Evolutionary conservation across 2,329 filamentous ascomycete genomes (phyloP), one percentile per base, ranked within the genome.

Genomic region (Beauveria brongniartii): DNA sequence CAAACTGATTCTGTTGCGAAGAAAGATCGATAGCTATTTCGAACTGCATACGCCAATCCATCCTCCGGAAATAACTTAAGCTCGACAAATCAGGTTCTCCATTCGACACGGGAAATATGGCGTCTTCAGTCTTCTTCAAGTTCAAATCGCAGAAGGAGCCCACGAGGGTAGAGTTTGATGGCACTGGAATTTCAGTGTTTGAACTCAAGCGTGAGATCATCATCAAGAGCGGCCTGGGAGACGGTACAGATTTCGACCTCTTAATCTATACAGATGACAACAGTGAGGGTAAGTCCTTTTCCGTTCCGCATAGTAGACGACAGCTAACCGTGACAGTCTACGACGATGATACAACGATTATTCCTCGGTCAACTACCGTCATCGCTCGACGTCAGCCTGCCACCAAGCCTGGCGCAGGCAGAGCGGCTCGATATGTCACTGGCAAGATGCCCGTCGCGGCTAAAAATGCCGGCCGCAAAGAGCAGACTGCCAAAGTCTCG

Each of bases 171-270:
- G 90, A 92, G 71, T 97, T 99, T 75, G 93, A 99, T 77, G 94
- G 94, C 72, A 97, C 93, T 69, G 91, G 91, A 75, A 96, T 97
- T 72, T 96, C 93, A 64, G 94, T 97, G 65, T 99, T 97, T 77
- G 95, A 99, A 73, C 82, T 99, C 72, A 99, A 99, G 80, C 90
- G 93, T 79, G 94, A 97, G 78, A 99, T 99, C 71, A 99, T 99
- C 79, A 87, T 84, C 74, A 90, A 93, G 75, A 95, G 91, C 75
- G 91, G 91, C 64, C 83, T 99, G 67, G 94, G 94, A 67, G 93
- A 97, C 76, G 94, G 94, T 64, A 91, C 90, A 66, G 94, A 99
- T 73, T 97, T 97, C 74, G 93, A 99, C 75, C 84, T 99, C 59
- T 88, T 91, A 66, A 95, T 99, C 67, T 96, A 92, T 76, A 90